phyloP scores from a whole-genome alignment of 805 yeast species.

The Saccharomyces jurei region DNA sequence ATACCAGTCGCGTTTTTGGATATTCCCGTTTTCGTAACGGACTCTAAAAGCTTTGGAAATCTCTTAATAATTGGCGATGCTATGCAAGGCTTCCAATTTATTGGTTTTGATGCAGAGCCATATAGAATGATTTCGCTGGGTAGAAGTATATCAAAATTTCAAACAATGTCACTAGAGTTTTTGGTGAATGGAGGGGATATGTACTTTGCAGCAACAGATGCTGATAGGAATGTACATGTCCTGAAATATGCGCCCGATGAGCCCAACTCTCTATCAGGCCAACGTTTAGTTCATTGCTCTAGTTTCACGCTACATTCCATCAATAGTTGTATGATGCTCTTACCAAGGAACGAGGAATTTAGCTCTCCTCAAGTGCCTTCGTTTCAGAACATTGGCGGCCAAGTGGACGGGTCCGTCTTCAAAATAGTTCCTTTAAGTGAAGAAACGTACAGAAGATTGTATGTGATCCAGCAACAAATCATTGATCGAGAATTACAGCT shows the following conservation, averaged over 20 bases:
- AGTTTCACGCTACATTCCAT: slow-evolving; percentile 61
- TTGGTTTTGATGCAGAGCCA: slow-evolving; percentile 93
- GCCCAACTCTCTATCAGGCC: slow-evolving; percentile 73
- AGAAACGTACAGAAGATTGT: slow-evolving; percentile 66
- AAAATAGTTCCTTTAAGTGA: slow-evolving; percentile 71
- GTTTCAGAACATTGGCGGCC: slow-evolving; percentile 62
- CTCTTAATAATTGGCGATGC: slow-evolving; percentile 76
- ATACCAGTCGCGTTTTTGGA: slow-evolving; percentile 93
- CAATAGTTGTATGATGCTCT: slow-evolving; percentile 45
- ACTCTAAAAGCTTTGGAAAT: slow-evolving; percentile 76
- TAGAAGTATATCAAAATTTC: slow-evolving; percentile 57
- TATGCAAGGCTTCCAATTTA: slow-evolving; percentile 59
- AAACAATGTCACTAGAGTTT: slow-evolving; percentile 56
- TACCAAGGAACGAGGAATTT: slow-evolving; percentile 33
- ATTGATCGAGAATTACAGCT: slow-evolving; percentile 64
- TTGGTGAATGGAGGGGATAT: slow-evolving; percentile 63
- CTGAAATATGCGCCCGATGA: slow-evolving; percentile 90
- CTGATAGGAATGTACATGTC: slow-evolving; percentile 56
- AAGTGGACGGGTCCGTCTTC: slow-evolving; percentile 72
- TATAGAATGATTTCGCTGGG: slow-evolving; percentile 75
- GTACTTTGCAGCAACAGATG: slow-evolving; percentile 60
- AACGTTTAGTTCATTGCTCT: slow-evolving; percentile 57
- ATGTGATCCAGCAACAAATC: slow-evolving; percentile 80
- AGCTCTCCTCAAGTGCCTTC: slow-evolving; percentile 23
- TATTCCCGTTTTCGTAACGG: slow-evolving; percentile 69